Evolutionary conservation across 345 rosid genomes (phyloP).

Genomic region (Eucalyptus dawsonii): DNA sequence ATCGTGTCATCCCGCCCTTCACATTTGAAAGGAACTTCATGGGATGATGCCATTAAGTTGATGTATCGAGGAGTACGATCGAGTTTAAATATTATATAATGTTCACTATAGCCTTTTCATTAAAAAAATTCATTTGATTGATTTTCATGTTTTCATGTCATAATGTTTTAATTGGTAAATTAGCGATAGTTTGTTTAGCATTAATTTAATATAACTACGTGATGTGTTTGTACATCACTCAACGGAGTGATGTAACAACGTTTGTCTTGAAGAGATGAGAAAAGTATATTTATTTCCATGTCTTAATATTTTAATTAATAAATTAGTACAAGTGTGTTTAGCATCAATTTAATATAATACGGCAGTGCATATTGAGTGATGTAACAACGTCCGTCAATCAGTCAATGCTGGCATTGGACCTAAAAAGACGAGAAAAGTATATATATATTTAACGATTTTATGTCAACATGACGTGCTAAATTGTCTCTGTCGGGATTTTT

Average conservation of each 20-base stretch:
- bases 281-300: neutral
- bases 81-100: neutral
- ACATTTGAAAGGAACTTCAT: neutral
- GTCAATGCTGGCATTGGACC: neutral
- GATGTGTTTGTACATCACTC: too few relatives aligned
- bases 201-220: neutral
- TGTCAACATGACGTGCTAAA: neutral
- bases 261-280: neutral
- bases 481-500: fast-evolving
- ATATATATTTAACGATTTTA: neutral
- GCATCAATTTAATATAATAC: neutral
- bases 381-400: neutral
- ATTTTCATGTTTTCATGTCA: neutral
- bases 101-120: neutral
- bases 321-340: neutral
- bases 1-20: neutral
- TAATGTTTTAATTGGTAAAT: neutral
- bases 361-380: fast-evolving
- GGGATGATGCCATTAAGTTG: neutral
- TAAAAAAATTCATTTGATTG: neutral
- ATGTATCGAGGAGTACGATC: neutral
- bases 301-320: neutral
- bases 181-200: neutral
- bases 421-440: neutral
- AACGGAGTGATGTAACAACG: neutral